Evolutionary conservation across 768 basidiomycete genomes (phyloP), one percentile per base, ranked within the genome.

Genomic region (Trametes maxima): DNA sequence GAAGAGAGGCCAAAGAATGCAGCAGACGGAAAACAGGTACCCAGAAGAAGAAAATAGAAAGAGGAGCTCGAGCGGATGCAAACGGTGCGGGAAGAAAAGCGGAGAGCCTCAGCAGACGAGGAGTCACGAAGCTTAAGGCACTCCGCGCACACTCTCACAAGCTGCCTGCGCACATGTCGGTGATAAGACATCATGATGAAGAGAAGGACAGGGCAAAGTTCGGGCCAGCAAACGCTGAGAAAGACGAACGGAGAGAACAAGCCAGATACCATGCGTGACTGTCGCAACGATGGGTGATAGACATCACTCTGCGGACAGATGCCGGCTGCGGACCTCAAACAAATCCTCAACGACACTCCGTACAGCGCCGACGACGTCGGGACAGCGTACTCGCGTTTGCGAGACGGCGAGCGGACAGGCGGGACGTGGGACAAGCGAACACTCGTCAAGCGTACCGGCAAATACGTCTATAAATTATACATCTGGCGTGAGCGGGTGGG

Each of bases 301-400:
- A 14, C 45, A 63, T 63, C 62, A 63, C 28, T 39, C 56, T 52
- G 57, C 62, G 51, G 61, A 57, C 28, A 63, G 56, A 48, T 58
- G 43, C 33, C 54, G 14, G 50, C 6, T 35, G 50, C 52, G 43
- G 55, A 48, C 55, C 46, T 47, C 24, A 45, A 37, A 46, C 52
- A 33, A 45, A 48, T 46, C 46, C 39, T n/a, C 45, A 37, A 46
- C 19, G 36, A 35, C 45, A 21, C 39, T 22, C 46, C 28, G 48
- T 33, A 35, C 48, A 36, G 40, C 48, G 40, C 57, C 57, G 57
- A 25, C 28, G 21, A 43, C 25, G 12, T 58, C 57, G 57, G 57
- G 57, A 44, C 40, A 44, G 17, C n/a, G 37, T 16, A 1, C 44
- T 16, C 35, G 36, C 33, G 14, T 21, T 24, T n/a, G 53, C 10